Conservation (phyloP, 2,329 filamentous ascomycete species). For the Botrytis paeoniae region DNA sequence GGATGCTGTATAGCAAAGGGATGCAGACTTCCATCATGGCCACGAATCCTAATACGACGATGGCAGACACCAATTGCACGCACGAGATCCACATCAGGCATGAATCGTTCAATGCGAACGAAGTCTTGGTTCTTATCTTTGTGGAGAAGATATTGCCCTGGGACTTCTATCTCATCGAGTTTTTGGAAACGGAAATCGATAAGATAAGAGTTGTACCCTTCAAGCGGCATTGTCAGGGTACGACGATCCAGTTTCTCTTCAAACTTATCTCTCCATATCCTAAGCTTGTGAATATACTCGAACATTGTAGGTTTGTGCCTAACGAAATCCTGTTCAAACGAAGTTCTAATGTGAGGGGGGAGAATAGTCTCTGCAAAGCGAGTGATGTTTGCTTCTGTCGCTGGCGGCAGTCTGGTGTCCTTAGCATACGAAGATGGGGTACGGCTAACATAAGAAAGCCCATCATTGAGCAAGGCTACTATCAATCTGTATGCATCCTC, state of each 20-base stretch:
- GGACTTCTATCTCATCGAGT: conserved; percentile 97
- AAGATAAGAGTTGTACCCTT: conserved; percentile 83
- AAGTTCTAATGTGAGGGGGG: conserved; percentile 89
- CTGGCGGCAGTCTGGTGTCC: conserved; percentile 83
- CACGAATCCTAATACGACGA: conserved; percentile 89
- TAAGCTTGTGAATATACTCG: conserved; percentile 96
- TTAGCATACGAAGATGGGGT: conserved; percentile 83
- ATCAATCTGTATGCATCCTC: conserved; percentile 97
- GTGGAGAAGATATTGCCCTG: conserved; percentile 93
- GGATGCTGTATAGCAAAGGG: conserved; percentile 96
- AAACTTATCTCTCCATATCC: conserved; percentile 95
- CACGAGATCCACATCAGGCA: conserved; percentile 91
- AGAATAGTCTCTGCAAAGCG: conserved; percentile 95
- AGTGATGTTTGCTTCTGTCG: conserved; percentile 94
- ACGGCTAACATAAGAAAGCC: conserved; percentile 84
- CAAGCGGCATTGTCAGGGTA: conserved; percentile 49
- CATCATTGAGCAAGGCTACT: conserved; percentile 95
- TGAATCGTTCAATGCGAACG: conserved; percentile 92
- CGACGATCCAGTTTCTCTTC: conserved; percentile 94
- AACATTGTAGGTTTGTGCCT: conserved; percentile 93
- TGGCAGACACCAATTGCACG: conserved; percentile 89
- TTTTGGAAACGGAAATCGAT: conserved; percentile 97
- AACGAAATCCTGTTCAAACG: conserved; percentile 98
- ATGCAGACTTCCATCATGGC: conserved; percentile 96
- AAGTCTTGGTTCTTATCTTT: conserved; percentile 99